These are phyloP conservation scores for Aphanomyces stellatus DNA, from an alignment of 352 stramenopile species.

Conservation along the genomic window DNA sequence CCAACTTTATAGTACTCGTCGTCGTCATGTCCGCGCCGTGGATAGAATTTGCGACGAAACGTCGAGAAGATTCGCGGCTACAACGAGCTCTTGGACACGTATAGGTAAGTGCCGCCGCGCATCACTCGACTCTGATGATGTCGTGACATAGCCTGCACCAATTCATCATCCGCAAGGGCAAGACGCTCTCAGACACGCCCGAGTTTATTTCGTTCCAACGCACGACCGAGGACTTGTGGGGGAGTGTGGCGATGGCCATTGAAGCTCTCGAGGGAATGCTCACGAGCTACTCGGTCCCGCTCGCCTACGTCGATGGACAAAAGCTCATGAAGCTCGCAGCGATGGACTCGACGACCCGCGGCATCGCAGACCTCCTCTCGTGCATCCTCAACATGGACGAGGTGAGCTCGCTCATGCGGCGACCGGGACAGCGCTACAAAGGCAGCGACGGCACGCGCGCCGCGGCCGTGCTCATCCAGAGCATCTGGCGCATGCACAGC, in stretches of 20 bases:
- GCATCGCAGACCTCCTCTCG: conserved; percentile 49
- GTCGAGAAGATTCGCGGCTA: conserved; percentile 75
- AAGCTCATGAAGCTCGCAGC: conserved; percentile 57
- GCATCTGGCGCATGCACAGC: conserved; percentile 53
- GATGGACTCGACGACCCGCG: conserved; percentile 34
- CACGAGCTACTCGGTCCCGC: conserved; percentile 71
- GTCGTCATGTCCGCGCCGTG: neutral
- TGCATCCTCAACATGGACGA: conserved; percentile 87
- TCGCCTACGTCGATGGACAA: conserved; percentile 82
- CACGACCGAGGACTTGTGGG: conserved; percentile 76
- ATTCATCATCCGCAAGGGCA: conserved; percentile 85
- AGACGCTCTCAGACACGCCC: conserved; percentile 64
- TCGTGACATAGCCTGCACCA: conserved; percentile 54
- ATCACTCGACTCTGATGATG: neutral
- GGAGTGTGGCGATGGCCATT: conserved; percentile 64
- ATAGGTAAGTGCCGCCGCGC: conserved; percentile 27
- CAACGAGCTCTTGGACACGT: conserved; percentile 68
- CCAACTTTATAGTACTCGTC: no score
- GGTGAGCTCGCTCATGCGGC: conserved; percentile 47
- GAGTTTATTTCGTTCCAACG: conserved; percentile 82
- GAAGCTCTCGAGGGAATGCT: conserved; percentile 62
- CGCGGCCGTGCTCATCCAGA: conserved; percentile 63
- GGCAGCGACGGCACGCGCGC: conserved; percentile 53
- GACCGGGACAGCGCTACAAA: conserved; percentile 71
- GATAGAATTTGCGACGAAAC: conserved; percentile 50